Conservation (phyloP, 495 filamentous ascomycete species). For the Hypoxylon subgilvum region DNA sequence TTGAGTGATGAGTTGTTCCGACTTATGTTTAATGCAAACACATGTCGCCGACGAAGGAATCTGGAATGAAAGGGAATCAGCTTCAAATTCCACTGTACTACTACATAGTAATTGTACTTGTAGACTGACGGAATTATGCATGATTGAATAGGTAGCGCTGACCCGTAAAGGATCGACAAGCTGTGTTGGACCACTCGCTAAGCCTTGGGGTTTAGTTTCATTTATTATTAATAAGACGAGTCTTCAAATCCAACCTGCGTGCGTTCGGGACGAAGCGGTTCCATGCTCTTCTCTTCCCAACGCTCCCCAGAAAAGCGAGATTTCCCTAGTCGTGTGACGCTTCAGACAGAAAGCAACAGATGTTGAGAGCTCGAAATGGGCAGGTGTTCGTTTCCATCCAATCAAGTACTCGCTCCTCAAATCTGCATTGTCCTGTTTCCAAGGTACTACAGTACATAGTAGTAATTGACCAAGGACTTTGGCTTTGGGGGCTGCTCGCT, state of each 20-base stretch:
- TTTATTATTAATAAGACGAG: constrained; percentile 27
- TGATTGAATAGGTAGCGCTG: constrained; percentile 5
- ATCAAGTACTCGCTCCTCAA: too few species aligned
- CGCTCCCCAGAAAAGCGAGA: constrained; percentile 7
- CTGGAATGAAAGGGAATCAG: too few species aligned
- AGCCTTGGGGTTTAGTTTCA: constrained; percentile 24
- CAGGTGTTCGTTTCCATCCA: constrained; percentile 1
- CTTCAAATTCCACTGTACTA: too few species aligned
- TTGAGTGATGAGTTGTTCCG: background rate
- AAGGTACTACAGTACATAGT: too few species aligned
- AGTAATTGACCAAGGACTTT: background rate
- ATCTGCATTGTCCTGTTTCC: background rate
- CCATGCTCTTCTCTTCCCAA: constrained; percentile 23
- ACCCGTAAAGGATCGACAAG: constrained; percentile 1
- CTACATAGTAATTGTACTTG: too few species aligned
- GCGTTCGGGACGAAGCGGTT: constrained; percentile 5
- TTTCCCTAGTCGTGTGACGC: constrained; percentile 16
- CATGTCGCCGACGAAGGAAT: too few species aligned
- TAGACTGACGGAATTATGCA: constrained; percentile 3
- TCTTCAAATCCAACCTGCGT: background rate
- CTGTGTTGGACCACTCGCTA: constrained; percentile 18
- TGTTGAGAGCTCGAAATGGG: background rate
- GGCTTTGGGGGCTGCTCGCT: background rate
- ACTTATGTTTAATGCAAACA: too few species aligned
- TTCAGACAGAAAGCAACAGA: background rate